Evolutionary conservation across 768 basidiomycete species (phyloP).

Genomic region (Lepiota venenata): DNA sequence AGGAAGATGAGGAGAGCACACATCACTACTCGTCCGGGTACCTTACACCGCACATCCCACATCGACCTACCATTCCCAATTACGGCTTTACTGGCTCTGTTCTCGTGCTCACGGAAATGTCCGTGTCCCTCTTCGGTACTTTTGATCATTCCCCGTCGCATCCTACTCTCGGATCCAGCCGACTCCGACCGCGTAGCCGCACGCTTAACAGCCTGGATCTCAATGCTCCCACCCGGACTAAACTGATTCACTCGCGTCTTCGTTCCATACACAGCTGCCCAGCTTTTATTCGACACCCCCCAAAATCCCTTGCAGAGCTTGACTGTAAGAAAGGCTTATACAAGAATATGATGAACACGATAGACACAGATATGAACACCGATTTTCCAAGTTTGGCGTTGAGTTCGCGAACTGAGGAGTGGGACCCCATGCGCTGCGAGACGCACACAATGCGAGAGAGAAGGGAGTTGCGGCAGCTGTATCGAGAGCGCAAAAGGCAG

Average conservation of each 20-base stretch:
- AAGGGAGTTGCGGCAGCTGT: background rate
- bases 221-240: background rate
- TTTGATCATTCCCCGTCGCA: background rate
- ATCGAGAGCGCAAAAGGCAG: background rate
- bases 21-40: background rate
- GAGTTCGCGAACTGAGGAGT: background rate
- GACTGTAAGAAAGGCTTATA: background rate
- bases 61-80: background rate
- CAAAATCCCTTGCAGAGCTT: background rate
- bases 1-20: background rate
- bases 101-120: slow-evolving; percentile 6
- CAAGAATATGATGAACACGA: background rate
- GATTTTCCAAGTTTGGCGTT: background rate
- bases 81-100: slow-evolving; percentile 4
- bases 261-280: background rate
- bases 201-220: background rate
- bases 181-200: background rate
- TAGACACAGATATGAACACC: background rate
- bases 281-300: background rate
- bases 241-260: background rate
- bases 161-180: background rate
- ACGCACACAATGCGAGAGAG: background rate
- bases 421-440: background rate
- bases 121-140: background rate
- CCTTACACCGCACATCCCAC: background rate